Conservation (phyloP, 352 stramenopile species). For the Globisporangium spiculum region DNA sequence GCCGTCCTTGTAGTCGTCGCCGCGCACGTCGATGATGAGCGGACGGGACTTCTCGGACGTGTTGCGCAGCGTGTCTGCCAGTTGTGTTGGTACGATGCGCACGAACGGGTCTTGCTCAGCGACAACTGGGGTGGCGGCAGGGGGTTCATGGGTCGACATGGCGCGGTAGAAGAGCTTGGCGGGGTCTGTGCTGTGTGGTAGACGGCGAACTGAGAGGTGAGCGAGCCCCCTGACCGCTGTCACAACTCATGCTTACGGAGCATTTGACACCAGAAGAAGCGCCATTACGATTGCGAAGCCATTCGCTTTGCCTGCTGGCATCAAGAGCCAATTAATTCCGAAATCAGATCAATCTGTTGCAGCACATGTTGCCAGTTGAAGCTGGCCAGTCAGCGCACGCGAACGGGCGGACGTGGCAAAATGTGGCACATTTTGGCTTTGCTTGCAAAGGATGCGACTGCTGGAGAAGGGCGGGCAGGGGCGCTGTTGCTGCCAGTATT, state of each 20-base stretch:
- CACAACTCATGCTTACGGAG: too few species aligned
- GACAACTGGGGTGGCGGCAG: background rate
- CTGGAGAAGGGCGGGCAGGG: background rate
- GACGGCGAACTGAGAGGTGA: constrained; percentile 4
- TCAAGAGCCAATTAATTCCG: too few species aligned
- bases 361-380: background rate
- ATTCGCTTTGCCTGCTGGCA: background rate
- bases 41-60: constrained; percentile 29
- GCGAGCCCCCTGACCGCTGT: background rate
- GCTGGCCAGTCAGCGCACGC: constrained; percentile 5
- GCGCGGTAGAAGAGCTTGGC: background rate
- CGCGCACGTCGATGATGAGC: constrained; percentile 70
- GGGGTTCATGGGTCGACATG: constrained; percentile 10
- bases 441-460: background rate
- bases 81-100: constrained; percentile 48
- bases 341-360: too few species aligned
- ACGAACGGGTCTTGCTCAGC: constrained; percentile 17
- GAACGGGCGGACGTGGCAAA: constrained; percentile 11
- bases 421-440: background rate
- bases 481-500: background rate
- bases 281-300: too few species aligned
- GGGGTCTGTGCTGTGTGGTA: background rate
- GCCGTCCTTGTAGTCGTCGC: constrained; percentile 58
- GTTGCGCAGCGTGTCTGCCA: constrained; percentile 45
- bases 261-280: too few species aligned